phyloP scores from a whole-genome alignment of 768 basidiomycete genomes.

The Rossbeevera mucosa region DNA sequence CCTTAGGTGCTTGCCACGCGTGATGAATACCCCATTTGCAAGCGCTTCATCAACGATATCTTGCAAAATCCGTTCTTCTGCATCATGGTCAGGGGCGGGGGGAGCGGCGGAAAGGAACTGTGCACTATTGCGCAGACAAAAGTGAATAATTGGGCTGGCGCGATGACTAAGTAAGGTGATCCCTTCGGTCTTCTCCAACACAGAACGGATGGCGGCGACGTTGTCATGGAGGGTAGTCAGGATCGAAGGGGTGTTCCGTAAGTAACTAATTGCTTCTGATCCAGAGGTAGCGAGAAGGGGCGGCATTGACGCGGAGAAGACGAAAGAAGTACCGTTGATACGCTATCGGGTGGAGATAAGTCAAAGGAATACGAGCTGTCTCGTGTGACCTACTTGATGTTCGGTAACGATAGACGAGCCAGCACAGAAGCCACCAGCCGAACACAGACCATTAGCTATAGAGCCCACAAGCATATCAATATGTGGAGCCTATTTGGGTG shows the following conservation, averaged over 20 bases:
- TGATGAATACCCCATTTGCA: slow-evolving; percentile 78
- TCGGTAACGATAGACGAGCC: slow-evolving; percentile 78
- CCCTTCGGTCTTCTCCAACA: slow-evolving; percentile 76
- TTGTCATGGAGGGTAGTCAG: slow-evolving; percentile 79
- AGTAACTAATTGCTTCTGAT: slow-evolving; percentile 78
- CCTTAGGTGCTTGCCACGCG: slow-evolving; percentile 74
- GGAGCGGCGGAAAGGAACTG: slow-evolving; percentile 20
- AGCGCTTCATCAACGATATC: slow-evolving; percentile 89
- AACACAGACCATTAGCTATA: slow-evolving; percentile 74
- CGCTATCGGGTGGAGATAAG: slow-evolving; percentile 46
- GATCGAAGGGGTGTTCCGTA: slow-evolving; percentile 71
- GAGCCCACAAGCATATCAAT: slow-evolving; percentile 96
- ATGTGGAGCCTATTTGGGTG: slow-evolving; percentile 62
- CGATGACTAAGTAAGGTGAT: slow-evolving; percentile 84
- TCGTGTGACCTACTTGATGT: slow-evolving; percentile 61
- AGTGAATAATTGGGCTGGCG: slow-evolving; percentile 84
- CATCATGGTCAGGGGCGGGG: slow-evolving; percentile 44
- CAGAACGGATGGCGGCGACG: slow-evolving; percentile 64
- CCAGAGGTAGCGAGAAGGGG: slow-evolving; percentile 83
- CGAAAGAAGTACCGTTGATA: slow-evolving; percentile 92
- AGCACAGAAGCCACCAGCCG: slow-evolving; percentile 93
- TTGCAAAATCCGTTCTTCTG: slow-evolving; percentile 80
- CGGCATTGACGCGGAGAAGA: slow-evolving; percentile 95
- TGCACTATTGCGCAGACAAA: slow-evolving; percentile 49
- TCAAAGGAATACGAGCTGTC: neutral